These are phyloP conservation scores for Penicillium soppii DNA, from an alignment of 495 filamentous ascomycete genomes.

Conservation along the genomic window DNA sequence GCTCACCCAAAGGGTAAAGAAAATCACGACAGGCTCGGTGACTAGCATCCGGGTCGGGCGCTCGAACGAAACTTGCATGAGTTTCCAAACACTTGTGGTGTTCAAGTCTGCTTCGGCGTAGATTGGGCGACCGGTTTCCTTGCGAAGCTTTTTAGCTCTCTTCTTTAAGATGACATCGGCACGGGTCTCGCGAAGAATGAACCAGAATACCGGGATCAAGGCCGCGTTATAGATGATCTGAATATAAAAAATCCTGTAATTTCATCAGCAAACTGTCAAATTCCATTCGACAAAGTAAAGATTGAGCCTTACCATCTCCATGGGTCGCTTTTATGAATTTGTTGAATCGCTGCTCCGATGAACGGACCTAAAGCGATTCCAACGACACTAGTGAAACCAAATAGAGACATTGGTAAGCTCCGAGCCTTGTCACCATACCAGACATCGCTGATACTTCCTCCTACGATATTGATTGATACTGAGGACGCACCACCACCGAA, in stretches of 20 bases:
- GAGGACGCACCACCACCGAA: constrained; percentile 50
- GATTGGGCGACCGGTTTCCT: constrained; percentile 53
- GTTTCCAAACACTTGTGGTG: constrained; percentile 20
- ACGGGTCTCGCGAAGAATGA: constrained; percentile 47
- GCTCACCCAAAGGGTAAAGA: constrained; percentile 52
- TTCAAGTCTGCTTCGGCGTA: constrained; percentile 37
- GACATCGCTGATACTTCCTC: constrained; percentile 46
- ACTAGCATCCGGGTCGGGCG: constrained; percentile 49
- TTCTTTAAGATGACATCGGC: constrained; percentile 53
- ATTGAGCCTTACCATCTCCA: constrained; percentile 48
- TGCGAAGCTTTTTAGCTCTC: constrained; percentile 63
- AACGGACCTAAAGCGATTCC: constrained; percentile 52
- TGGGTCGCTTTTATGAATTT: constrained; percentile 32
- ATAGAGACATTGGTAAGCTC: constrained; percentile 45
- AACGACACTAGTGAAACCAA: constrained; percentile 41
- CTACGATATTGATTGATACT: constrained; percentile 47
- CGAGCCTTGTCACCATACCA: constrained; percentile 40
- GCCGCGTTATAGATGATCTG: constrained; percentile 51
- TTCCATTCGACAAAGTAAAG: not conserved
- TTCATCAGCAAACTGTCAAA: not conserved
- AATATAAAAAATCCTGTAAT: constrained; percentile 47
- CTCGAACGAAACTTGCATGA: constrained; percentile 36
- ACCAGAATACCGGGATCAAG: constrained; percentile 40
- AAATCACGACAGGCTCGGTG: constrained; percentile 55
- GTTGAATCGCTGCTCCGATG: constrained; percentile 39